phyloP scores from a whole-genome alignment of 805 yeast species.

The Hanseniaspora nectarophila region DNA sequence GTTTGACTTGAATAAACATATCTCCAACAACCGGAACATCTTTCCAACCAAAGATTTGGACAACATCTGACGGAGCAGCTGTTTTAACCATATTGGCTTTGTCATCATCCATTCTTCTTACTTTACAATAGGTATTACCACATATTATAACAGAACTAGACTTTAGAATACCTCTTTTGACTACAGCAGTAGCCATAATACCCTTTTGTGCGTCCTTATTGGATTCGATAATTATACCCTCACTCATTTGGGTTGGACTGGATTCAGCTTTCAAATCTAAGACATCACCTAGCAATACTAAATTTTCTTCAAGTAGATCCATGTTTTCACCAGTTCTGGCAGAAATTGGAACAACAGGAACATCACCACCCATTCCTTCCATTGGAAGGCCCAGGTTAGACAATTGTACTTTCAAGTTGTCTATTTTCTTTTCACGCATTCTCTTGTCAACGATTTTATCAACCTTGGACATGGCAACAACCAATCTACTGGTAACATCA shows the following conservation, averaged over 20 bases:
- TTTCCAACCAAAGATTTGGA: constrained; percentile 89
- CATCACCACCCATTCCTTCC: constrained; percentile 92
- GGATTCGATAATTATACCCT: constrained; percentile 87
- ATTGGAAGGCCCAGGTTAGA: constrained; percentile 67
- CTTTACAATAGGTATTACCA: constrained; percentile 77
- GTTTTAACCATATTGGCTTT: constrained; percentile 48
- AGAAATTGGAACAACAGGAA: constrained; percentile 76
- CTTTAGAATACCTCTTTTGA: constrained; percentile 64
- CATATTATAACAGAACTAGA: constrained; percentile 69
- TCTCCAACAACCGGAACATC: constrained; percentile 88
- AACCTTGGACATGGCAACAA: constrained; percentile 87
- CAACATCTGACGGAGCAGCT: constrained; percentile 70
- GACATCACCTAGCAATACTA: constrained; percentile 72
- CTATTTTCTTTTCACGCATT: constrained; percentile 48
- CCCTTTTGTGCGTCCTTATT: constrained; percentile 74
- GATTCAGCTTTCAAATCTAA: constrained; percentile 59
- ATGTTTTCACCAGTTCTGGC: constrained; percentile 85
- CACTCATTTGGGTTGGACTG: constrained; percentile 34
- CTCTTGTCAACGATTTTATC: constrained; percentile 40
- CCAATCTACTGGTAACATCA: constrained; percentile 36
- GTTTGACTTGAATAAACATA: constrained; percentile 60
- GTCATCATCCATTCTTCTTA: constrained; percentile 66
- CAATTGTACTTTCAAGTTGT: constrained; percentile 65
- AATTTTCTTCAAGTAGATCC: constrained; percentile 80
- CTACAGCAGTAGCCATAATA: constrained; percentile 69